Evolutionary conservation across 208 protist species (phyloP).

Genomic region (Leishmania arabica): DNA sequence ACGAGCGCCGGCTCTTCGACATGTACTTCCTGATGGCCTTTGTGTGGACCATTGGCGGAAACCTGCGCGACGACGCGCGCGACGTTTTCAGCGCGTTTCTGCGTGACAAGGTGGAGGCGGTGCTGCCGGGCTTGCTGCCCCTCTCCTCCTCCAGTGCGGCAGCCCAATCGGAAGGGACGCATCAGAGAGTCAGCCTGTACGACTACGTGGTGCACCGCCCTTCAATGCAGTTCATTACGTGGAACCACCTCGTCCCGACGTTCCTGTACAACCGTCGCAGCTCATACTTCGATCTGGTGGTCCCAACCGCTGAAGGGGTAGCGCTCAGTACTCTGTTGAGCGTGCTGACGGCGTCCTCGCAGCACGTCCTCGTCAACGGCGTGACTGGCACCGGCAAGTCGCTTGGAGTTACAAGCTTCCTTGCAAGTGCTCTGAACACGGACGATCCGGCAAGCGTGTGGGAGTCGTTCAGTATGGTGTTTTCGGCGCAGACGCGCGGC

Average conservation of each 20-base stretch:
- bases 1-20: constrained; percentile 83
- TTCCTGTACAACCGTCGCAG: constrained; percentile 86
- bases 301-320: constrained; percentile 95
- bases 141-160: background rate
- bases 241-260: constrained; percentile 89
- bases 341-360: constrained; percentile 69
- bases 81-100: constrained; percentile 90
- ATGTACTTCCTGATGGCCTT: constrained; percentile 96
- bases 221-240: constrained; percentile 89
- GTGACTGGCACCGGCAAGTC: constrained; percentile 97
- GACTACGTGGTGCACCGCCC: constrained; percentile 93
- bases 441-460: constrained; percentile 82
- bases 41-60: constrained; percentile 96
- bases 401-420: constrained; percentile 72
- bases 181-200: constrained; percentile 77
- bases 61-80: constrained; percentile 88
- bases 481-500: constrained; percentile 94
- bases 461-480: constrained; percentile 90
- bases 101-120: constrained; percentile 57
- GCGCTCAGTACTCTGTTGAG: constrained; percentile 83
- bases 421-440: constrained; percentile 56
- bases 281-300: constrained; percentile 95
- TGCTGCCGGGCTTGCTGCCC: constrained; percentile 61
- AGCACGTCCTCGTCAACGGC: constrained; percentile 92
- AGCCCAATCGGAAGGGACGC: background rate